These are phyloP conservation scores for Pythium graminicola DNA, from an alignment of 352 stramenopile genomes.

Conservation along the genomic window DNA sequence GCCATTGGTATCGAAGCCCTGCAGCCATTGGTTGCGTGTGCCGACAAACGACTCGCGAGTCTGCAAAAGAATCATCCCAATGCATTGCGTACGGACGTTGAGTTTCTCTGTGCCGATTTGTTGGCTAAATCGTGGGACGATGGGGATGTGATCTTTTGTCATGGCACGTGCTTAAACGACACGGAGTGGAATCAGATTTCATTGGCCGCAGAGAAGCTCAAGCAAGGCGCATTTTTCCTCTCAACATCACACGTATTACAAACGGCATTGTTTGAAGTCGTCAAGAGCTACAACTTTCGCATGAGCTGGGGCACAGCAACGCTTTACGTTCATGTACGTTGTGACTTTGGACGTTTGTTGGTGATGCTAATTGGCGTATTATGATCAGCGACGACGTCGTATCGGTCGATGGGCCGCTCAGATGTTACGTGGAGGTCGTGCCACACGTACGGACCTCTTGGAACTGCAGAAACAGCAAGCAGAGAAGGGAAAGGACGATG, in stretches of 20 bases:
- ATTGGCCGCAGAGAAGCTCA: slow-evolving; percentile 69
- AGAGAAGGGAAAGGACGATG: slow-evolving; percentile 17
- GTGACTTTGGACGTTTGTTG: neutral
- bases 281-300: slow-evolving; percentile 59
- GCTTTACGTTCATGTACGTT: slow-evolving; percentile 80
- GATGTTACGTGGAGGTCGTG: slow-evolving; percentile 73
- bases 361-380: neutral
- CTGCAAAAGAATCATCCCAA: slow-evolving; percentile 41
- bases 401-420: slow-evolving; percentile 82
- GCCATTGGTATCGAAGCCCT: slow-evolving; percentile 78
- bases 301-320: slow-evolving; percentile 83
- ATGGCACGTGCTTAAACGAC: slow-evolving; percentile 81
- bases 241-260: slow-evolving; percentile 74
- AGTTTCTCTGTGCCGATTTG: slow-evolving; percentile 66
- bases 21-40: slow-evolving; percentile 64
- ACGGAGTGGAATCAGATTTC: slow-evolving; percentile 79
- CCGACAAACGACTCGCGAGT: slow-evolving; percentile 59
- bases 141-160: slow-evolving; percentile 76
- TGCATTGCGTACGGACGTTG: slow-evolving; percentile 40
- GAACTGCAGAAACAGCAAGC: slow-evolving; percentile 33
- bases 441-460: slow-evolving; percentile 66
- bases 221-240: slow-evolving; percentile 80
- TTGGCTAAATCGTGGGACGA: slow-evolving; percentile 61
- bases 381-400: slow-evolving; percentile 51
- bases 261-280: slow-evolving; percentile 76